phyloP scores from a whole-genome alignment of 768 basidiomycete species.

The Suillus sp. region DNA sequence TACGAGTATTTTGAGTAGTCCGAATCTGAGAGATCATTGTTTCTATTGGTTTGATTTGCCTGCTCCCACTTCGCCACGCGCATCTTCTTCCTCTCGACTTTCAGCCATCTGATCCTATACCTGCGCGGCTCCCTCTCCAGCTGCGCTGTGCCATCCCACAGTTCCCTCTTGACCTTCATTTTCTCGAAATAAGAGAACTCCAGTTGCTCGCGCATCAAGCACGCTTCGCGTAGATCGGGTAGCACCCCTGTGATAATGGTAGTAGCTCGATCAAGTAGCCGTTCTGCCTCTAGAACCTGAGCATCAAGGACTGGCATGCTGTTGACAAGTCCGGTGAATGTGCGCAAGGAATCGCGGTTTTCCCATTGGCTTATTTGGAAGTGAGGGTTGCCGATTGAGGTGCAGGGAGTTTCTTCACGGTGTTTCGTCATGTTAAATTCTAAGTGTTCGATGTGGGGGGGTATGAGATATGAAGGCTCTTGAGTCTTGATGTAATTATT shows the following conservation, averaged over 20 bases:
- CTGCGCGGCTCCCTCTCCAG: conserved; percentile 28
- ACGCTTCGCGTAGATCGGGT: conserved; percentile 23
- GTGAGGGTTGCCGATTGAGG: not conserved
- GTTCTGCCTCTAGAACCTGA: conserved; percentile 23
- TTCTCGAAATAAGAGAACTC: conserved; percentile 28
- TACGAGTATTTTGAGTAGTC: conserved; percentile 29
- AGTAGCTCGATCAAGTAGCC: conserved; percentile 23
- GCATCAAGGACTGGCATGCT: conserved; percentile 22
- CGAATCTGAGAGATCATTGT: conserved; percentile 15
- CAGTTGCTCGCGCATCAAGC: conserved; percentile 28
- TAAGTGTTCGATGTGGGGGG: not conserved
- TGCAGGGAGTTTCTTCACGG: not conserved
- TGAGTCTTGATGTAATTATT: not conserved
- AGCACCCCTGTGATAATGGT: conserved; percentile 18
- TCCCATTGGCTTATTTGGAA: conserved; percentile 23
- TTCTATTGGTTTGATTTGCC: conserved; percentile 18
- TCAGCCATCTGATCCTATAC: conserved; percentile 28
- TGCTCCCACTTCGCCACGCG: conserved; percentile 24
- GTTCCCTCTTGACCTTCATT: conserved; percentile 34
- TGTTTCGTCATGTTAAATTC: not conserved
- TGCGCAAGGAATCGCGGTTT: conserved; percentile 32
- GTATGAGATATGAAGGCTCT: not conserved
- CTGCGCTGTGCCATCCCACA: conserved; percentile 34
- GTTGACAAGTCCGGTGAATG: conserved; percentile 28
- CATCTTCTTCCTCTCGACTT: conserved; percentile 22